Evolutionary conservation across 176 grass and related monocot genomes (phyloP).

Genomic region (Bothriochloa decipiens): DNA sequence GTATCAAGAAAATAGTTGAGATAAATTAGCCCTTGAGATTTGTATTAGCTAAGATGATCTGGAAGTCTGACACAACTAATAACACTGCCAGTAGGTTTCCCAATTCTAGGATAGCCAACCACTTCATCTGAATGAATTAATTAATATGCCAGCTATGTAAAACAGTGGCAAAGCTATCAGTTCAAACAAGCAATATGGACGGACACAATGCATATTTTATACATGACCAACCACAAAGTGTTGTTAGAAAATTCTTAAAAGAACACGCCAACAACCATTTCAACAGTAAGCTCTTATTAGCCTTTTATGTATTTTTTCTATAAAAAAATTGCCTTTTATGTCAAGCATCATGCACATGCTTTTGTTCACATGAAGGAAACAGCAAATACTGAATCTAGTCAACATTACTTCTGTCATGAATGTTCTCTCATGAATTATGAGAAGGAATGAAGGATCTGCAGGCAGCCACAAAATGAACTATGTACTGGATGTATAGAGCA

Average conservation of each 20-base stretch:
- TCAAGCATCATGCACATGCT: slow-evolving; percentile 19
- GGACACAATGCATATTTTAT: background rate
- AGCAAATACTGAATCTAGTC: background rate
- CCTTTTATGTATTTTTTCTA: background rate
- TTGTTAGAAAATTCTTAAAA: background rate
- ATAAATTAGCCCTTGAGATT: slow-evolving; percentile 23
- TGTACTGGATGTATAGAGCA: background rate
- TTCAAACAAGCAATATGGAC: background rate
- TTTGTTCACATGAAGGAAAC: background rate
- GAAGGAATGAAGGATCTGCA: background rate
- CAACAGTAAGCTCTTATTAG: background rate
- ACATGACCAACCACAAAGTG: background rate
- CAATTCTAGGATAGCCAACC: slow-evolving; percentile 9
- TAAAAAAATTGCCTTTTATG: background rate
- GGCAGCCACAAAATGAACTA: background rate
- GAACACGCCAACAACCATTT: background rate
- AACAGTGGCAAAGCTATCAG: background rate
- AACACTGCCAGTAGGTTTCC: slow-evolving; percentile 23
- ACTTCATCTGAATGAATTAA: background rate
- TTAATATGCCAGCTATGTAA: slow-evolving; percentile 17
- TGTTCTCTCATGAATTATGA: slow-evolving; percentile 14
- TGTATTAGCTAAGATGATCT: background rate
- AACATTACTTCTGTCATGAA: background rate
- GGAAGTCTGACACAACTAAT: slow-evolving; percentile 14
- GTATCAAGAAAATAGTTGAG: slow-evolving; percentile 1